Evolutionary conservation across 768 basidiomycete genomes (phyloP), one percentile per base, ranked within the genome.

Genomic region (Phaffia australis): DNA sequence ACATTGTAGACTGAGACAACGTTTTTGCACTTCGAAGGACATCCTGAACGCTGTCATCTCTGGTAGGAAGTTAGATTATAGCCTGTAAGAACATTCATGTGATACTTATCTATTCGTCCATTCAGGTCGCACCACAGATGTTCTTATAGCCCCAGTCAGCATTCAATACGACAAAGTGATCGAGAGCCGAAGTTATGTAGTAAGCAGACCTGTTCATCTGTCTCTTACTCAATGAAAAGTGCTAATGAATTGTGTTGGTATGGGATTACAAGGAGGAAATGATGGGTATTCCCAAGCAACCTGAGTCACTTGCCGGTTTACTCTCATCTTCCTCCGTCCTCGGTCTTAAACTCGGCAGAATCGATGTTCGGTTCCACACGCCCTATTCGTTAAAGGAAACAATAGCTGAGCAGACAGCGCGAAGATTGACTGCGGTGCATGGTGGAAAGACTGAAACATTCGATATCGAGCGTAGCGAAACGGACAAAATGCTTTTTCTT

Each of bases 141-240:
- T 65, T 1, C 11, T 65, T 27, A 11, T 65, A 14, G 23, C 49
- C 16, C 64, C 56, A 8, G 47, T 65, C 64, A 56, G 54, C 25
- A 58, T 65, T 50, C 64, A 65, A 50, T 73, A 73, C 72, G 72
- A 73, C 68, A 71, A 71, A 57, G 71, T 72, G 9, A 55, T 65
- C 48, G 64, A 65, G n/a, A 48, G 47, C 21, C 7, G 63, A 18
- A 57, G 54, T 23, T 65, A 65, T 50, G 64, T 65, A 5, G 64
- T 59, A 11, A n/a, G 58, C 42, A 35, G 21, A n/a, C 3, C 7
- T 23, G 11, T 23, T 23, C 56, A 55, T 7, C 29, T 18, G 21
- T 11, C 23, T 29, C 23, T 42, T 6, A 47, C 21, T 18, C 2
- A 6, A 9, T 14, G 46, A 18, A 30, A 9, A 19, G 19, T 23